Base-by-base conservation (phyloP, 2,329 filamentous ascomycete genomes). In the Coniella lustricola region DNA sequence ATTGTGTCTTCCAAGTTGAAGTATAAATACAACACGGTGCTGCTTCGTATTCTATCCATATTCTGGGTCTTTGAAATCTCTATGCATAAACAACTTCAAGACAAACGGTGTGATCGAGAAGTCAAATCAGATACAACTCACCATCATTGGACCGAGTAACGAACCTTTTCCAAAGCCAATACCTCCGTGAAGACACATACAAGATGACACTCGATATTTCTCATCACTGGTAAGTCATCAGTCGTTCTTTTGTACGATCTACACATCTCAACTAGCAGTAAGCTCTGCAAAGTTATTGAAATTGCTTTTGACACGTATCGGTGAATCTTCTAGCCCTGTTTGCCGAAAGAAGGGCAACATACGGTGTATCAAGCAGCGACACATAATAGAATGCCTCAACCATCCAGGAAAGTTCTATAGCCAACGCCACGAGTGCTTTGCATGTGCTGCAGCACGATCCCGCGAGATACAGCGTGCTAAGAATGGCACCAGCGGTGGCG, bases 341-440 rank as follows among this genome's bases (percentile, higher is more conserved):
- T 51, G 49, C 17, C 7, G 35, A 5, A 51, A 48, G 31, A 51
- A 48, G 36, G 49, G 49, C n/a, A 51, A 51, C 32, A 44, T 20
- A 20, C 20, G 49, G 12, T 51, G 49, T 10, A 16, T 51, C 1
- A 51, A 51, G 40, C 35, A 48, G 3, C 22, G 20, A 18, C 49
- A 51, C n/a, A 35, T 51, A 14, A 44, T 48, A 14, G 45, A 48
- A 17, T 51, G 45, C 14, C 29, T 48, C 7, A 22, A 36, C 2
- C 49, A 51, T 45, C 39, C 20, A 31, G 49, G 49, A 20, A 29
- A 16, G 21, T 39, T 35, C 20, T 37, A 46, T 21, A 43, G 37
- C 12, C 37, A 32, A 3, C 42, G 31, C 14, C 16, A 46, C 12
- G 29, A 35, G 14, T 51, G 49, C 14, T 44, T 51, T 3, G 18